Conservation (phyloP, 805 yeast genomes). For the Saturnispora sanitii region DNA sequence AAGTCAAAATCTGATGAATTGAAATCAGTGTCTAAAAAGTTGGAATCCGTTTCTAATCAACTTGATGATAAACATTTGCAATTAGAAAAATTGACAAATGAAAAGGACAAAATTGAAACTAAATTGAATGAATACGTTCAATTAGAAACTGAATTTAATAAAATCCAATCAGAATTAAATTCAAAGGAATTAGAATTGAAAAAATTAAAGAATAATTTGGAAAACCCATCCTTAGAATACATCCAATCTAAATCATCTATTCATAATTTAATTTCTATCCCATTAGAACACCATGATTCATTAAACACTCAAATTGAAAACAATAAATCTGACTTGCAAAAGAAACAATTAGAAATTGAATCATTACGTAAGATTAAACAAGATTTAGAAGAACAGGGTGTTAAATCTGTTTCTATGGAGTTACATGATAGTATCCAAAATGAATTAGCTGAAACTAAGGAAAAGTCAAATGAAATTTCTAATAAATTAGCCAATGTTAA, state of each 20-base stretch:
- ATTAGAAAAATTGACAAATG: slow-evolving; percentile 1
- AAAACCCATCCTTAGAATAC: slow-evolving; percentile 11
- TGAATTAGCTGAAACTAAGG: slow-evolving; percentile 6
- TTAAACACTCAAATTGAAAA: slow-evolving; percentile 8
- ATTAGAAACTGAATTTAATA: neutral
- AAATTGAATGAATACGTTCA: slow-evolving; percentile 3
- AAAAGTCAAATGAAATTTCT: slow-evolving; percentile 5
- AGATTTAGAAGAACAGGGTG: slow-evolving; percentile 13
- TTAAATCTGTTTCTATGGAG: slow-evolving; percentile 11
- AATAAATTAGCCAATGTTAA: slow-evolving; percentile 8
- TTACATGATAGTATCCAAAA: slow-evolving; percentile 12
- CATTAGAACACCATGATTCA: slow-evolving; percentile 9
- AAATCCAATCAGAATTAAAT: neutral
- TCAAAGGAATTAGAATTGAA: slow-evolving; percentile 5
- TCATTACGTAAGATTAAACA: slow-evolving; percentile 8
- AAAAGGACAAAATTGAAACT: neutral
- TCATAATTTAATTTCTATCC: slow-evolving; percentile 25
- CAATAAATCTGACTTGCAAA: slow-evolving; percentile 2
- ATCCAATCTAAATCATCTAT: slow-evolving; percentile 23
- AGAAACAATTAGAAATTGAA: slow-evolving; percentile 9
- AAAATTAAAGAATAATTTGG: neutral
- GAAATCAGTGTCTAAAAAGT: neutral
- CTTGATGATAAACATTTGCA: neutral
- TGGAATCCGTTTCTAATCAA: neutral
- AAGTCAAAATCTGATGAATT: slow-evolving; percentile 9